These are phyloP conservation scores for Actinomortierella ambigua DNA, from an alignment of 371 early-diverging fungal species.

Conservation along the genomic window DNA sequence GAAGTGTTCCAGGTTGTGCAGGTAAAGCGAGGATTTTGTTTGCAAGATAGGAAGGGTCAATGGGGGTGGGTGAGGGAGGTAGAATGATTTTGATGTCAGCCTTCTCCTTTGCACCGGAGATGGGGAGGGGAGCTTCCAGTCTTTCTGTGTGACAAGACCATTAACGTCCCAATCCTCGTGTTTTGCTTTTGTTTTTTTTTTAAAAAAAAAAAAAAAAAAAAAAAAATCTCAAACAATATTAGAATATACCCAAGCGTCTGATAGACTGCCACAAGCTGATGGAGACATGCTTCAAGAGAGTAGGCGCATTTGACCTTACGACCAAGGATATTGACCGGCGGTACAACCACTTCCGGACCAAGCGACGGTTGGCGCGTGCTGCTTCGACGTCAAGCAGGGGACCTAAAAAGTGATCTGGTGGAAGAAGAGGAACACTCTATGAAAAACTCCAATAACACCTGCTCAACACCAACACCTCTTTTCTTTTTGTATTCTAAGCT, in stretches of 20 bases:
- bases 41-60: no score
- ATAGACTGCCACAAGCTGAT: constrained; percentile 75
- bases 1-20: constrained; percentile 69
- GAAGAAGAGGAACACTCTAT: no score
- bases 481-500: no score
- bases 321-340: constrained; percentile 61
- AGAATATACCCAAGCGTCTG: constrained; percentile 69
- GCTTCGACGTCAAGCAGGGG: constrained; percentile 4
- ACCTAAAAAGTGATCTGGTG: no score
- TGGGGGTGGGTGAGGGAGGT: no score
- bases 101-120: no score
- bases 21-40: constrained; percentile 25
- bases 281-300: constrained; percentile 62
- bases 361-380: constrained; percentile 30
- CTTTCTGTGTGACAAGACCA: no score
- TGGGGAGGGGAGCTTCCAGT: no score
- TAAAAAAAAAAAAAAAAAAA: neutral
- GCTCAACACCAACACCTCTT: no score
- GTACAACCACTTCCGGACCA: constrained; percentile 54
- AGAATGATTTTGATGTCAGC: no score
- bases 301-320: constrained; percentile 54
- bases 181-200: neutral
- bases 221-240: constrained; percentile 24
- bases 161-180: neutral
- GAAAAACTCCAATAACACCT: no score